Percentiles rank a stretch among this genome's conserved stretches.
These are phyloP conservation scores for Fusarium papillatum DNA, from an alignment of 2,329 filamentous ascomycete genomes.

Conservation along the genomic window DNA sequence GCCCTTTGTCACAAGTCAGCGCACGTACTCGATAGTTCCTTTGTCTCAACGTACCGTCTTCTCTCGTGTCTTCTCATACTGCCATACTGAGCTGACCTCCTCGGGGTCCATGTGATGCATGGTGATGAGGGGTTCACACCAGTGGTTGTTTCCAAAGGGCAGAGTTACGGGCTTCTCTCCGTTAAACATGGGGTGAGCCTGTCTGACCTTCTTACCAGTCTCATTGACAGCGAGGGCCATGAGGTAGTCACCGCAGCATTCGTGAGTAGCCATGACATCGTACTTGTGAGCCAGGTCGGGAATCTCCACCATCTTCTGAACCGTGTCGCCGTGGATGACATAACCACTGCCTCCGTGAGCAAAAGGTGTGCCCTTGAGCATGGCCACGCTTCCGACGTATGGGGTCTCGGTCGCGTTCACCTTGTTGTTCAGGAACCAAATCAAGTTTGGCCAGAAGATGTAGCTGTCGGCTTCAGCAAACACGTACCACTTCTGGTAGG, in stretches of 20 bases:
- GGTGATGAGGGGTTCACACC: slow-evolving; percentile 70
- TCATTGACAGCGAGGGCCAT: slow-evolving; percentile 63
- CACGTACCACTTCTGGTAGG: slow-evolving; percentile 69
- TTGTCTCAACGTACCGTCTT: slow-evolving; percentile 51
- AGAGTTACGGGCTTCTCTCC: slow-evolving; percentile 67
- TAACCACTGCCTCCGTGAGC: slow-evolving; percentile 72
- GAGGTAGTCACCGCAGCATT: slow-evolving; percentile 67
- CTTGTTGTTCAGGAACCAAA: slow-evolving; percentile 60
- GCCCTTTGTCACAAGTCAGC: slow-evolving; percentile 48
- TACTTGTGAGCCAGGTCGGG: slow-evolving; percentile 60
- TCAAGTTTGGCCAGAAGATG: slow-evolving; percentile 66
- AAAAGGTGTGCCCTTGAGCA: slow-evolving; percentile 60
- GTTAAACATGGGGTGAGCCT: slow-evolving; percentile 67
- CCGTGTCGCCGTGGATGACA: slow-evolving; percentile 64
- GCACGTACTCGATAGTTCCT: not conserved
- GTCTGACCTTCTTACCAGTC: slow-evolving; percentile 56
- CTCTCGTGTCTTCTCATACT: slow-evolving; percentile 64
- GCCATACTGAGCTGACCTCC: slow-evolving; percentile 65
- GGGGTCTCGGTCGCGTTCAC: slow-evolving; percentile 58
- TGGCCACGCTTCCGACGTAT: slow-evolving; percentile 66
- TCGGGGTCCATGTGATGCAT: slow-evolving; percentile 69
- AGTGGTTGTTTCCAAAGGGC: slow-evolving; percentile 62
- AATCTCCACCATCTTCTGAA: slow-evolving; percentile 62
- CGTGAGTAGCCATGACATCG: slow-evolving; percentile 57
- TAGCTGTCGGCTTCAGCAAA: slow-evolving; percentile 73